Base-by-base conservation (phyloP, 805 yeast genomes). In the Kregervanrija delftensis region DNA sequence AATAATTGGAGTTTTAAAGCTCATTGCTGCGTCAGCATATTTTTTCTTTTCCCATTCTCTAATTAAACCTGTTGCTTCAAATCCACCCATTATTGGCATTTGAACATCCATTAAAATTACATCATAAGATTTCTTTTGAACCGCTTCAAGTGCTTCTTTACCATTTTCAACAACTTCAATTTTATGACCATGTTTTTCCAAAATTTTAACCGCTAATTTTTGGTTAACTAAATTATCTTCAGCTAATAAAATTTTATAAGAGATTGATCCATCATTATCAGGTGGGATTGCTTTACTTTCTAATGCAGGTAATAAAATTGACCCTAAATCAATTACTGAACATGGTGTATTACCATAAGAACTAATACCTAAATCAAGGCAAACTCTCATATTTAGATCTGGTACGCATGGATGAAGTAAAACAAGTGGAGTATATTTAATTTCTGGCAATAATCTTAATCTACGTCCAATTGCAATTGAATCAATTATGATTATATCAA, bases 41-140 rank as follows among this genome's bases (percentile, higher is more conserved):
- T 82, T 81, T 63, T 82, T 83, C 68, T 76, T 79, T 64, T 87
- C 96, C 95, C 95, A 86, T 58, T 84, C 88, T 54, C 96, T 71
- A 43, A 87, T 87, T 63, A 80, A 79, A 39, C 83, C 86, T 1
- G 96, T 86, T 2, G 96, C 95, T 58, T 87, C 96, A 61, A 87
- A 87, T 0, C 96, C 96, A 30, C 96, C 95, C 93, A 87, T 88
- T 12, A 86, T 86, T 8, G 96, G 96, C 96, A 87, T 87, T 63
- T 87, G 96, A 38, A 87, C 95, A 67, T 87, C 96, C 96, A 87
- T 87, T 53, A 87, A 73, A 14, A 87, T 84, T 39, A 85, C 90
- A 59, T 87, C 96, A 60, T 81, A 87, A 40, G 74, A 71, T 49
- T 74, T 76, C 51, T 74, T 71, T 59, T 80, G 71, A 38, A 86